These are phyloP conservation scores for Amaranthus hypochondriacus DNA, from an alignment of 148 eudicot species.

Conservation along the genomic window DNA sequence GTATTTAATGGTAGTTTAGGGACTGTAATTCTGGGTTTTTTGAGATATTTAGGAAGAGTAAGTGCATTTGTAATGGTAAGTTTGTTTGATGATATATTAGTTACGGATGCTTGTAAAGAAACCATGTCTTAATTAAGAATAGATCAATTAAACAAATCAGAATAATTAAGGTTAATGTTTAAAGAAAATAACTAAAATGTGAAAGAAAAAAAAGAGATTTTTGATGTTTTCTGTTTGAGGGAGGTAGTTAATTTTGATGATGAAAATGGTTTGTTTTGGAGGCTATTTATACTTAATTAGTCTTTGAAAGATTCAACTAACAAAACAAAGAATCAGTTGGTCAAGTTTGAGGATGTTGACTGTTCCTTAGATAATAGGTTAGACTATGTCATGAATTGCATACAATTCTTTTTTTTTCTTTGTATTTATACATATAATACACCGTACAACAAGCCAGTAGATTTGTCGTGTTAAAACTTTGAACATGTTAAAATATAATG, in stretches of 20 bases:
- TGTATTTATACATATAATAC: background rate
- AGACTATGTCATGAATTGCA: conserved; percentile 12
- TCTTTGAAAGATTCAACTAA: background rate
- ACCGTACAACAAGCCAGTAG: too few relatives aligned
- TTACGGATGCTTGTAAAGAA: conserved; percentile 11
- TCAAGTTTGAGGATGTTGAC: conserved; percentile 22
- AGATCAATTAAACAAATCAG: background rate
- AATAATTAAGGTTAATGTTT: background rate
- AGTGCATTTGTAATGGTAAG: background rate
- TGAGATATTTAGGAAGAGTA: conserved; percentile 14
- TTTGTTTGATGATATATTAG: background rate
- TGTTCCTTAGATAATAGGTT: background rate
- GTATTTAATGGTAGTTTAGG: conserved; percentile 14
- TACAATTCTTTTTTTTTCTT: background rate
- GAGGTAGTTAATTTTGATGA: background rate
- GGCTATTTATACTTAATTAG: background rate
- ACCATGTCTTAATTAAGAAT: conserved; percentile 12
- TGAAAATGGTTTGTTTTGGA: background rate
- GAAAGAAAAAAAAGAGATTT: background rate
- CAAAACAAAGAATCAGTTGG: background rate
- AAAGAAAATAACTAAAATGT: too few relatives aligned
- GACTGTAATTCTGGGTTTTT: conserved; percentile 4
- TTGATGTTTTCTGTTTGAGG: background rate
- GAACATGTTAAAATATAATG: too few relatives aligned
- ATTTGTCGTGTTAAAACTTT: too few relatives aligned